A percentile compares a stretch with the other conserved stretches of the same genome.
Conservation (phyloP, 208 protist genomes). For the Lotmaria passim region DNA sequence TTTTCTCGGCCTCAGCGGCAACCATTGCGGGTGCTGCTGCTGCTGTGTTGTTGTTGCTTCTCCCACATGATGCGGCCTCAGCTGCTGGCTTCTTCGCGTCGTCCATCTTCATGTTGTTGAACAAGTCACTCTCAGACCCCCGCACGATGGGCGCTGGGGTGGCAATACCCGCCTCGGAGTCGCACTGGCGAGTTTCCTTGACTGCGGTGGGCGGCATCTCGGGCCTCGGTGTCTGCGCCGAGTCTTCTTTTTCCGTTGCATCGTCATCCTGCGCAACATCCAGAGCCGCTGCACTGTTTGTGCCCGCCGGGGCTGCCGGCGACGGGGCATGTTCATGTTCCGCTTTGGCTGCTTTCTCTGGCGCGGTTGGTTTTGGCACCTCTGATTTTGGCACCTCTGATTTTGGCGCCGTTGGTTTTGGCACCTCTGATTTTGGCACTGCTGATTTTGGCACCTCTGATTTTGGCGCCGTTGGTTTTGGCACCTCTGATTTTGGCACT, state of each 20-base stretch:
- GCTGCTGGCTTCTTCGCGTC: not conserved
- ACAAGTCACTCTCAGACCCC: not conserved
- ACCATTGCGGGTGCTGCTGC: not conserved
- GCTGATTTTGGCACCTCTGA: too few species aligned
- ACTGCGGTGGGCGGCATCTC: constrained; percentile 3
- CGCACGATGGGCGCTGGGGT: too few species aligned
- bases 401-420: too few species aligned
- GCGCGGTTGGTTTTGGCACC: not conserved
- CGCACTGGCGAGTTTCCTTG: not conserved
- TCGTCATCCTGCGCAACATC: too few species aligned
- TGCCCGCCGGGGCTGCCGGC: not conserved
- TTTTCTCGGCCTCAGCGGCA: not conserved
- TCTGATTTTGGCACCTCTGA: too few species aligned
- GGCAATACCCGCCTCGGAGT: not conserved
- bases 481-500: too few species aligned
- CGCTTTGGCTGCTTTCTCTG: not conserved
- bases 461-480: too few species aligned
- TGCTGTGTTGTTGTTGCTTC: not conserved
- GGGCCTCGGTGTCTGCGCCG: not conserved
- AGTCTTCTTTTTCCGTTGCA: not conserved
- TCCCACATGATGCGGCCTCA: not conserved
- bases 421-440: too few species aligned
- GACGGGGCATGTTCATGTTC: not conserved
- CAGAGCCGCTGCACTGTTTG: too few species aligned
- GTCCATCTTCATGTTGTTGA: not conserved